Evolutionary conservation across 805 yeast genomes (phyloP).

Genomic region (Pichia cephalocereana): DNA sequence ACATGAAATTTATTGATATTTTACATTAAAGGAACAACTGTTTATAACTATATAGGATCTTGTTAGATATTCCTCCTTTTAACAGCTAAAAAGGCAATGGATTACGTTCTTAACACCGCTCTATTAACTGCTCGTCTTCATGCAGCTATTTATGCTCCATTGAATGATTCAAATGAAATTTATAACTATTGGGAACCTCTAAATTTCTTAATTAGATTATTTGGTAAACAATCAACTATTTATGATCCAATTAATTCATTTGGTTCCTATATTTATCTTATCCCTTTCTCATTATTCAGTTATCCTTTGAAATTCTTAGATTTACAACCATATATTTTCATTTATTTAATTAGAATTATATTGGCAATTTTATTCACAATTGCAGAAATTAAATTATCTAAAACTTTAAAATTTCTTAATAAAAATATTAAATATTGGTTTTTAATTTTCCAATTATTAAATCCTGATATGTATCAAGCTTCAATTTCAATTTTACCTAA

Average conservation of each 20-base stretch:
- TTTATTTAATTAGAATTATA: slow-evolving; percentile 44
- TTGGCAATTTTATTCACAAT: slow-evolving; percentile 32
- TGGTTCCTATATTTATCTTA: slow-evolving; percentile 72
- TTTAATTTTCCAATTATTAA: slow-evolving; percentile 47
- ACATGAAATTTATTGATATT: too few species aligned
- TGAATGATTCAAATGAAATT: slow-evolving; percentile 56
- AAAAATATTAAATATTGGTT: slow-evolving; percentile 46
- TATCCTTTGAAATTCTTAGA: slow-evolving; percentile 14
- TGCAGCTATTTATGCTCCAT: slow-evolving; percentile 35
- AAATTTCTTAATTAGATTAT: slow-evolving; percentile 64
- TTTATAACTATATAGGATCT: too few species aligned
- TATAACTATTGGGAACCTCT: slow-evolving; percentile 95
- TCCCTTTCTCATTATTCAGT: slow-evolving; percentile 32
- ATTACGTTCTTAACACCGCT: slow-evolving; percentile 1
- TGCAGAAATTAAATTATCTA: slow-evolving; percentile 47
- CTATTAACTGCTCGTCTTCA: slow-evolving; percentile 11
- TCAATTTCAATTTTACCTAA: slow-evolving; percentile 82
- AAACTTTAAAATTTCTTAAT: slow-evolving; percentile 31
- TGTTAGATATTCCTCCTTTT: too few species aligned
- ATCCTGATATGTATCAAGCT: slow-evolving; percentile 86
- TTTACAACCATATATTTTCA: slow-evolving; percentile 23
- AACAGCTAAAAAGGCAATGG: not conserved
- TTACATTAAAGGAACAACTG: too few species aligned
- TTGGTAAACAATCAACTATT: slow-evolving; percentile 96
- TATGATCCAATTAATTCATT: slow-evolving; percentile 86